These are phyloP conservation scores for Komagataella phaffii DNA, from an alignment of 805 yeast species.

Conservation along the genomic window DNA sequence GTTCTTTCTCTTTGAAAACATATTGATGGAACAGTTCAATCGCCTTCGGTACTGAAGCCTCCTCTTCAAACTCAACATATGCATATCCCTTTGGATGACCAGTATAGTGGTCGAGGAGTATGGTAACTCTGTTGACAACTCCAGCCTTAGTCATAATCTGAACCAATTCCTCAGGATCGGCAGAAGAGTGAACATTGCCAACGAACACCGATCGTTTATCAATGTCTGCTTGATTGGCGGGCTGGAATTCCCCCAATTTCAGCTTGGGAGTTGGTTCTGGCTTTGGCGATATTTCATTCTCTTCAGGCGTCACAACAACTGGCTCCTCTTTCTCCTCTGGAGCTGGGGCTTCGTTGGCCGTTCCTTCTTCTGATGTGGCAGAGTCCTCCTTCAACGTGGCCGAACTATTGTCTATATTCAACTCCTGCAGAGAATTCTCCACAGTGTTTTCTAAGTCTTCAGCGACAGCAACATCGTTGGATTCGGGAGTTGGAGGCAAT, in stretches of 20 bases:
- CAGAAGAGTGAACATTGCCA: slow-evolving; percentile 72
- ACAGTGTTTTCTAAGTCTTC: not conserved
- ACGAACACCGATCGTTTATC: slow-evolving; percentile 70
- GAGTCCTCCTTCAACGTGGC: not conserved
- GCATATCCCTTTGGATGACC: slow-evolving; percentile 84
- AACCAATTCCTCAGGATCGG: slow-evolving; percentile 67
- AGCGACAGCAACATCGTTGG: not conserved
- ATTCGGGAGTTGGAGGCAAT: not conserved
- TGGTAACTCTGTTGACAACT: slow-evolving; percentile 66
- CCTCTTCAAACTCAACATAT: slow-evolving; percentile 65
- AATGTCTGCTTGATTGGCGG: slow-evolving; percentile 26
- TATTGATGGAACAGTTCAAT: slow-evolving; percentile 44
- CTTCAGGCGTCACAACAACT: not conserved
- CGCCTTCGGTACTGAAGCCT: slow-evolving; percentile 48
- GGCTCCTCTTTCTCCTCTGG: not conserved
- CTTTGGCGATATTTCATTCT: not conserved
- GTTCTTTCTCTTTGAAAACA: slow-evolving; percentile 48
- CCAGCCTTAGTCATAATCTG: slow-evolving; percentile 60
- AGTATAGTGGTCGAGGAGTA: slow-evolving; percentile 52
- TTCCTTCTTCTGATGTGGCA: not conserved
- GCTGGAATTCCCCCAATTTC: not conserved
- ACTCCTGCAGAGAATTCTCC: not conserved
- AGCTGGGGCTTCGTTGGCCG: not conserved
- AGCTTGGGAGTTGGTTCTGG: not conserved
- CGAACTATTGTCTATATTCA: not conserved